Evolutionary conservation across 2,329 filamentous ascomycete genomes (phyloP).

Genomic region (Fusarium avenaceum): DNA sequence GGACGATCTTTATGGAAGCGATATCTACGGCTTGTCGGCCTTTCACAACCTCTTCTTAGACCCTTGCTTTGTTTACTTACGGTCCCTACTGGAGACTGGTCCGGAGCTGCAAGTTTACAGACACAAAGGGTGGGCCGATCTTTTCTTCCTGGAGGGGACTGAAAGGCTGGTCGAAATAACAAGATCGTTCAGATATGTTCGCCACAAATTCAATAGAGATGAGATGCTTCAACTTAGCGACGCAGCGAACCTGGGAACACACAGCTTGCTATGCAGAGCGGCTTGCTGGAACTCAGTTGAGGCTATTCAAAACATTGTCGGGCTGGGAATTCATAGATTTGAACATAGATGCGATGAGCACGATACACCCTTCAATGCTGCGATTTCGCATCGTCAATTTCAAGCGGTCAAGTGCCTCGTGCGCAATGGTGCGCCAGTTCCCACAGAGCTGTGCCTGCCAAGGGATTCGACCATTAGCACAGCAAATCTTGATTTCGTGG

Average conservation of each 20-base stretch:
- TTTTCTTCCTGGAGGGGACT: too few species aligned
- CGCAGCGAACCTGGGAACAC: rapidly evolving
- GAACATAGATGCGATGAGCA: background rate
- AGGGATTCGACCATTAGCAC: background rate
- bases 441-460: rapidly evolving
- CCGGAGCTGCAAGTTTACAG: too few species aligned
- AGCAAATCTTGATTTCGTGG: background rate
- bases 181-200: background rate
- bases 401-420: background rate
- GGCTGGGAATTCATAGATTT: background rate
- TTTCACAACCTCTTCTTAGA: too few species aligned
- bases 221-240: background rate
- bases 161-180: too few species aligned
- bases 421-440: background rate
- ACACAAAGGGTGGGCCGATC: too few species aligned
- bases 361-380: background rate
- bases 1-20: too few species aligned
- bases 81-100: too few species aligned
- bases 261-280: background rate
- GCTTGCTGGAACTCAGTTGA: background rate
- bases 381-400: background rate
- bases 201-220: background rate
- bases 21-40: too few species aligned
- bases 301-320: background rate
- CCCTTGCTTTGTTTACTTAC: too few species aligned